Evolutionary conservation across 768 basidiomycete species (phyloP).

Genomic region (Rhodosporidiobolus sp.): DNA sequence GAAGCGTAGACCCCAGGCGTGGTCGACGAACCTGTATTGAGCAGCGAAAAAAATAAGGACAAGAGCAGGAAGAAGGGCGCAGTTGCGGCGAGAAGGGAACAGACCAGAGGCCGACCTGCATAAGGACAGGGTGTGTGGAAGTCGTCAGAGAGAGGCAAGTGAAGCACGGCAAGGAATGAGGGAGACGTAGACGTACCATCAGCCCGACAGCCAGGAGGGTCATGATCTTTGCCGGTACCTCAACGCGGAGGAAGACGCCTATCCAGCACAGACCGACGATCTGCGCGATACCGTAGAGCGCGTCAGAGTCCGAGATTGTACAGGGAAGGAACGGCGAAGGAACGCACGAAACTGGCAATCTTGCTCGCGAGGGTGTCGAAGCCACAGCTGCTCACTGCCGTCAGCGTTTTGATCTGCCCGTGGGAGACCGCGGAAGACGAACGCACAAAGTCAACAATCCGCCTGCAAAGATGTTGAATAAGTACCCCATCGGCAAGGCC

Average conservation of each 20-base stretch:
- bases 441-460: constrained; percentile 24
- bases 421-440: no score
- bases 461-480: constrained; percentile 35
- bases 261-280: constrained; percentile 28
- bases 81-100: not conserved
- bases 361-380: constrained; percentile 42
- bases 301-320: not conserved
- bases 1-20: constrained; percentile 29
- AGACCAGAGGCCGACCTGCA: constrained; percentile 22
- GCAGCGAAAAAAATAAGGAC: no score
- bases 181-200: constrained; percentile 25
- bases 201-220: constrained; percentile 20
- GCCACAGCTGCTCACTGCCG: constrained; percentile 11
- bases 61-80: no score
- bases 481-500: constrained; percentile 21
- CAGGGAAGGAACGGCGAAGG: not conserved
- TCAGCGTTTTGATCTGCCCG: no score
- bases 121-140: not conserved
- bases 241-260: constrained; percentile 22
- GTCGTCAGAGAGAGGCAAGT: no score
- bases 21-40: constrained; percentile 37
- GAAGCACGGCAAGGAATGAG: accelerated
- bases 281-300: no score
- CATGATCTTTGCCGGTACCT: constrained; percentile 1
- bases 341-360: constrained; percentile 35